These are phyloP conservation scores for Aspergillus aculeatinus DNA, from an alignment of 2,329 filamentous ascomycete species.

Conservation along the genomic window DNA sequence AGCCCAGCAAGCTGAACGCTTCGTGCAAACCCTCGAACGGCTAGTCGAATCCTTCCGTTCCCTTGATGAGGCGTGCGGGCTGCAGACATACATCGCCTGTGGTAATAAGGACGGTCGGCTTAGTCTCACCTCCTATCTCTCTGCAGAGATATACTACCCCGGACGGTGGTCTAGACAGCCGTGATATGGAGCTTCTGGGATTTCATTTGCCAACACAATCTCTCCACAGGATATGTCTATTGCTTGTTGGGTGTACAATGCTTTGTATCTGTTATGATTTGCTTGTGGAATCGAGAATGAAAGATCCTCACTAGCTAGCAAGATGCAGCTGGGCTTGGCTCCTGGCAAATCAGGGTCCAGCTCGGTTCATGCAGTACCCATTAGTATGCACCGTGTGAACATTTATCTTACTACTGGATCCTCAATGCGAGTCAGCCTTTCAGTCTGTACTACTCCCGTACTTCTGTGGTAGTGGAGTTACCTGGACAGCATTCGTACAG, in stretches of 20 bases:
- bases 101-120: background rate
- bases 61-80: background rate
- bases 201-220: background rate
- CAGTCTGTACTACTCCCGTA: background rate
- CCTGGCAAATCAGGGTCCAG: background rate
- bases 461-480: background rate
- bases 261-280: background rate
- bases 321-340: background rate
- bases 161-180: background rate
- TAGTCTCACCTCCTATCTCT: constrained; percentile 4
- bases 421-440: background rate
- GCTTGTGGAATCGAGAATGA: background rate
- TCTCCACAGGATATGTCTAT: background rate
- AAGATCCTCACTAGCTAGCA: background rate
- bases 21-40: background rate
- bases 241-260: background rate
- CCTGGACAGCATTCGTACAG: too few species aligned
- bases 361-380: background rate
- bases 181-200: background rate
- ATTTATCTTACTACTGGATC: background rate
- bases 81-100: constrained; percentile 6
- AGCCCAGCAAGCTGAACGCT: background rate
- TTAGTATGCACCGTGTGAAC: background rate
- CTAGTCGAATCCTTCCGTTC: background rate
- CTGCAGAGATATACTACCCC: background rate